phyloP scores from a whole-genome alignment of 2,329 filamentous ascomycete genomes.

The Daldinia sp. region DNA sequence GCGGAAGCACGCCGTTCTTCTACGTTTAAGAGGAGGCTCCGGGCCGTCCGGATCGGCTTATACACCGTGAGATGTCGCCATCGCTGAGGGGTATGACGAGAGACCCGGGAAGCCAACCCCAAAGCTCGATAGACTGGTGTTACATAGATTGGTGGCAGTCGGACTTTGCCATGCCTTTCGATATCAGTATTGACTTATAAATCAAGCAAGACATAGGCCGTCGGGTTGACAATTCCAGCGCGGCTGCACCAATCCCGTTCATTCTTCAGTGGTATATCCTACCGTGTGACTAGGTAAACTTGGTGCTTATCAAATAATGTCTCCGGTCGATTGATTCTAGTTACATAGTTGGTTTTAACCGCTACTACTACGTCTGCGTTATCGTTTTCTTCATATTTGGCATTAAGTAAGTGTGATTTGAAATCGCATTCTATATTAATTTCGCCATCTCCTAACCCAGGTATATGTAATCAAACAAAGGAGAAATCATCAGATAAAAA shows the following conservation, averaged over 20 bases:
- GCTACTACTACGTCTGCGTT: background rate
- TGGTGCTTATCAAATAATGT: background rate
- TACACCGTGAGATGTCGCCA: conserved; percentile 34
- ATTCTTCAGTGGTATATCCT: background rate
- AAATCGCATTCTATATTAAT: background rate
- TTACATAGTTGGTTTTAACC: background rate
- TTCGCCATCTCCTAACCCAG: background rate
- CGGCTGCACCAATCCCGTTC: background rate
- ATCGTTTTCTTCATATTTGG: background rate
- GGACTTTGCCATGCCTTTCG: conserved; percentile 2
- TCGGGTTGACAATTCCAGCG: background rate
- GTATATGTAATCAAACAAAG: background rate
- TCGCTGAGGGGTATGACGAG: conserved; percentile 38
- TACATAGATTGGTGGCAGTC: conserved; percentile 6
- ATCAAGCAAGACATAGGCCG: conserved; percentile 10
- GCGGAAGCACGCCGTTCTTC: conserved; percentile 8
- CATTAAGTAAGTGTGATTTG: background rate
- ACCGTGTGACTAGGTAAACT: background rate
- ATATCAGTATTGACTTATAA: conserved; percentile 30
- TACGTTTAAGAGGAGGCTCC: conserved; percentile 16
- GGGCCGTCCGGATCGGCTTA: conserved; percentile 25
- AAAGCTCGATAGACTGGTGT: background rate
- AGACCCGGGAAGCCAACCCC: conserved; percentile 25
- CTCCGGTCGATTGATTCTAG: background rate
- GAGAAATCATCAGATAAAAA: background rate